Evolutionary conservation across 2,329 filamentous ascomycete species (phyloP).

Genomic region (Hypoxylon sp.): DNA sequence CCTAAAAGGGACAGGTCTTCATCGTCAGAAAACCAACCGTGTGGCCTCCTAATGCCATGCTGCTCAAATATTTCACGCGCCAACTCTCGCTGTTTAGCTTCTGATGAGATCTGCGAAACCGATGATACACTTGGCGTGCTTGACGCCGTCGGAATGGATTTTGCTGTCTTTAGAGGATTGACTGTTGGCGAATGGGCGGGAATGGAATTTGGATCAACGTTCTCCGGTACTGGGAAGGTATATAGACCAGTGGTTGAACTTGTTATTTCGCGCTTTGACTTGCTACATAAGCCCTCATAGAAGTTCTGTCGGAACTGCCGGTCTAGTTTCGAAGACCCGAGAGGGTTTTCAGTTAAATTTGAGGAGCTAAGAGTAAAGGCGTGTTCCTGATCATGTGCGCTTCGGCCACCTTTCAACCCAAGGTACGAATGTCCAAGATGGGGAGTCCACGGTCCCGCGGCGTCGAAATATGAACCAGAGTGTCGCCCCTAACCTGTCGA

Average conservation of each 20-base stretch:
- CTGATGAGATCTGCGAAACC: slow-evolving; percentile 44
- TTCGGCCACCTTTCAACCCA: slow-evolving; percentile 46
- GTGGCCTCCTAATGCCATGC: slow-evolving; percentile 62
- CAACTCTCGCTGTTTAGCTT: slow-evolving; percentile 58
- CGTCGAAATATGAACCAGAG: slow-evolving; percentile 46
- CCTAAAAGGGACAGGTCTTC: slow-evolving; percentile 52
- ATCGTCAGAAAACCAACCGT: slow-evolving; percentile 64
- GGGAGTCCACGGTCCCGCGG: slow-evolving; percentile 47
- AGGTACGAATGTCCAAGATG: slow-evolving; percentile 52
- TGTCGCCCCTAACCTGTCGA: slow-evolving; percentile 54
- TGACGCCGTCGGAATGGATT: slow-evolving; percentile 19
- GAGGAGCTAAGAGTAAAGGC: slow-evolving; percentile 28
- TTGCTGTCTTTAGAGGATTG: slow-evolving; percentile 18
- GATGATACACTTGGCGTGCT: slow-evolving; percentile 25
- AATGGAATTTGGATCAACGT: slow-evolving; percentile 3
- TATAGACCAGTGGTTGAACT: slow-evolving; percentile 16
- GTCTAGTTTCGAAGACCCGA: neutral
- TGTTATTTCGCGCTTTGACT: slow-evolving; percentile 9
- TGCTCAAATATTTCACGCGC: slow-evolving; percentile 64
- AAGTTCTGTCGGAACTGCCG: slow-evolving; percentile 38
- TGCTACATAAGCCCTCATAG: slow-evolving; percentile 36
- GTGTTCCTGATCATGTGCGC: slow-evolving; percentile 48
- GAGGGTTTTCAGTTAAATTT: slow-evolving; percentile 17
- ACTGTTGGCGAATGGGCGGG: slow-evolving; percentile 6
- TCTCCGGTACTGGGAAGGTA: slow-evolving; percentile 11